Conservation (phyloP, 2,329 filamentous ascomycete genomes). For the Acarospora socialis region DNA sequence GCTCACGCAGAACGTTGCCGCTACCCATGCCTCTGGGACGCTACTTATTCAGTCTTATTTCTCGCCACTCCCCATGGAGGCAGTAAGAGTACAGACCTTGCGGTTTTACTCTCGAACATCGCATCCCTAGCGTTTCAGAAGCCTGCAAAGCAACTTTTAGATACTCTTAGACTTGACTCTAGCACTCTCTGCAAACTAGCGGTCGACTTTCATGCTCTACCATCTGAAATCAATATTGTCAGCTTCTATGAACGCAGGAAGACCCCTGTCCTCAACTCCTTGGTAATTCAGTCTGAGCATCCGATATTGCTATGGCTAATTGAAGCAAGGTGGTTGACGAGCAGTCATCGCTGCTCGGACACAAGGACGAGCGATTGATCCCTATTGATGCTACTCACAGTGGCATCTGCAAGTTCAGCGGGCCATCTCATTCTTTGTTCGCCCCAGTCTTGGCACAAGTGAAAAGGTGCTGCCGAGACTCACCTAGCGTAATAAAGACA, state of each 20-base stretch:
- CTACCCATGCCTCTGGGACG: not conserved
- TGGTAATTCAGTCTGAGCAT: not conserved
- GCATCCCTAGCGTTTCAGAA: conserved; percentile 3
- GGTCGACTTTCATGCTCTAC: conserved; percentile 1
- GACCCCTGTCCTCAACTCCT: conserved; percentile 1
- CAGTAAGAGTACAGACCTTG: conserved; percentile 5
- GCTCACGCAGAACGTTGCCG: no score
- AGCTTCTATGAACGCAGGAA: conserved; percentile 6
- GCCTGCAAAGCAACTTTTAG: conserved; percentile 2
- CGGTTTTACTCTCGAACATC: conserved; percentile 2
- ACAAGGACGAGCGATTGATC: not conserved
- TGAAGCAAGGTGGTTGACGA: conserved; percentile 2
- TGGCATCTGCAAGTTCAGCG: conserved; percentile 2
- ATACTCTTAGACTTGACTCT: conserved; percentile 3
- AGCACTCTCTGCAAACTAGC: not conserved
- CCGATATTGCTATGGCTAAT: no score
- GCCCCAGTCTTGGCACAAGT: no score
- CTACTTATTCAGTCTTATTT: conserved; percentile 1
- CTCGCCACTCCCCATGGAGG: conserved; percentile 4
- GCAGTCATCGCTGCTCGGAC: conserved; percentile 1
- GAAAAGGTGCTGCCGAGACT: no score
- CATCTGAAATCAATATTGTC: conserved; percentile 1
- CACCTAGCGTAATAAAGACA: no score
- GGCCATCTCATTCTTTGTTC: not conserved
- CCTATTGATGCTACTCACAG: conserved; percentile 3